phyloP scores from a whole-genome alignment of 345 rosid species.

The Pistacia vera region DNA sequence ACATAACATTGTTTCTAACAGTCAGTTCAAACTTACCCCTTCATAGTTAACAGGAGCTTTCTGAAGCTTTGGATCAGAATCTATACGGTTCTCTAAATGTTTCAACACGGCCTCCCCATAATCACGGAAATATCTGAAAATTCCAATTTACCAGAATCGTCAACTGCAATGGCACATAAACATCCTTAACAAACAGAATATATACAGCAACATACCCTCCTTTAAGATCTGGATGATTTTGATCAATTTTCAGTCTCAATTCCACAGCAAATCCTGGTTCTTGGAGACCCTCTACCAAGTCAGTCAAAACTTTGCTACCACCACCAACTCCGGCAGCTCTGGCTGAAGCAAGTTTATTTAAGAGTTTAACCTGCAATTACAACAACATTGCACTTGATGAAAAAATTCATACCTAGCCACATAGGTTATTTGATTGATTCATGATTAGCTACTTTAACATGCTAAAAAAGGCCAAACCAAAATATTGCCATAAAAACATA shows the following conservation, averaged over 20 bases:
- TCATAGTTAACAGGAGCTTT: slow-evolving; percentile 87
- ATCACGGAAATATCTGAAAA: slow-evolving; percentile 77
- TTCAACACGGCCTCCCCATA: slow-evolving; percentile 88
- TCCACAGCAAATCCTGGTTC: slow-evolving; percentile 81
- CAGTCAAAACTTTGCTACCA: slow-evolving; percentile 90
- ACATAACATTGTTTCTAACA: neutral
- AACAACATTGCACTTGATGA: slow-evolving; percentile 6
- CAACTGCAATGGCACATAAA: neutral
- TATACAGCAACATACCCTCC: slow-evolving; percentile 68
- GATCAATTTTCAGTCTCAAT: slow-evolving; percentile 82
- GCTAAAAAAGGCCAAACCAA: neutral
- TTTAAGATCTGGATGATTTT: slow-evolving; percentile 81
- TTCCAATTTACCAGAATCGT: slow-evolving; percentile 12
- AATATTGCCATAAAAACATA: slow-evolving; percentile 29
- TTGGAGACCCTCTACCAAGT: slow-evolving; percentile 74
- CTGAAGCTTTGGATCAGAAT: slow-evolving; percentile 59
- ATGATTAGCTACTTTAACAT: neutral
- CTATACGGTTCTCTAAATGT: slow-evolving; percentile 60
- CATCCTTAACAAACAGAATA: neutral
- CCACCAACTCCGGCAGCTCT: slow-evolving; percentile 67
- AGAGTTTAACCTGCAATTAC: slow-evolving; percentile 74
- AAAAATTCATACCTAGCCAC: neutral
- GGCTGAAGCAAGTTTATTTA: slow-evolving; percentile 93
- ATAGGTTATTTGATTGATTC: slow-evolving; percentile 5
- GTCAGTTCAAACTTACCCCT: slow-evolving; percentile 59